These are phyloP conservation scores for Protomyces pachydermus DNA, from an alignment of 1,139 yeast species.

Conservation along the genomic window DNA sequence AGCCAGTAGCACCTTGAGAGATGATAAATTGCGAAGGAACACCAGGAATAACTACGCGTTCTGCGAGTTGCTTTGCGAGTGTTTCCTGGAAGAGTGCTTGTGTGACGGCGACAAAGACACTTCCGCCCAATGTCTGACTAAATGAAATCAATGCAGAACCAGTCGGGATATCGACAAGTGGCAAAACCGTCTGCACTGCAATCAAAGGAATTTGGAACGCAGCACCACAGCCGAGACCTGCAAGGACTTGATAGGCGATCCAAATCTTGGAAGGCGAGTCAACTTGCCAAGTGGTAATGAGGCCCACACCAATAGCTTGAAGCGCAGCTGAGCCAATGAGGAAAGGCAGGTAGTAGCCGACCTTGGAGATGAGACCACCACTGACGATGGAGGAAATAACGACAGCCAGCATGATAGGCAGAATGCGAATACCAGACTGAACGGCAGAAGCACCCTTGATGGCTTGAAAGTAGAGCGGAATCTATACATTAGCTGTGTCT, in stretches of 20 bases:
- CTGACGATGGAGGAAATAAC: slow-evolving; percentile 47
- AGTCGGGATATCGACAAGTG: slow-evolving; percentile 24
- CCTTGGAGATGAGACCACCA: slow-evolving; percentile 48
- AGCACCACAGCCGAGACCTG: slow-evolving; percentile 54
- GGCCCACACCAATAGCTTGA: slow-evolving; percentile 53
- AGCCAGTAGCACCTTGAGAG: slow-evolving; percentile 12
- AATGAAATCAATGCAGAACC: slow-evolving; percentile 27
- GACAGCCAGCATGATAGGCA: slow-evolving; percentile 54
- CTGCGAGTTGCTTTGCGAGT: slow-evolving; percentile 5
- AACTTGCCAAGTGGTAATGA: slow-evolving; percentile 45
- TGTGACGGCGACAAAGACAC: slow-evolving; percentile 27
- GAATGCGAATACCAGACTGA: slow-evolving; percentile 54
- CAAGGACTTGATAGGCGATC: slow-evolving; percentile 53
- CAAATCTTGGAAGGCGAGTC: slow-evolving; percentile 42
- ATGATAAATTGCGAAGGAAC: background rate
- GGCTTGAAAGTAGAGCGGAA: slow-evolving; percentile 58
- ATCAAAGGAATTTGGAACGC: slow-evolving; percentile 49
- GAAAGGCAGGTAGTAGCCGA: slow-evolving; percentile 50
- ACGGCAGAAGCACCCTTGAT: slow-evolving; percentile 48
- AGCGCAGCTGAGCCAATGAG: slow-evolving; percentile 46
- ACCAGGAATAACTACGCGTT: background rate
- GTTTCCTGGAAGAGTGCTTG: slow-evolving; percentile 26
- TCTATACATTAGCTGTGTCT: slow-evolving; percentile 4
- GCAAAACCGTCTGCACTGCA: slow-evolving; percentile 29
- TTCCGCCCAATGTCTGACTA: slow-evolving; percentile 28